Evolutionary conservation across 768 basidiomycete species (phyloP).

Genomic region (Macrolepiota fuliginosa): DNA sequence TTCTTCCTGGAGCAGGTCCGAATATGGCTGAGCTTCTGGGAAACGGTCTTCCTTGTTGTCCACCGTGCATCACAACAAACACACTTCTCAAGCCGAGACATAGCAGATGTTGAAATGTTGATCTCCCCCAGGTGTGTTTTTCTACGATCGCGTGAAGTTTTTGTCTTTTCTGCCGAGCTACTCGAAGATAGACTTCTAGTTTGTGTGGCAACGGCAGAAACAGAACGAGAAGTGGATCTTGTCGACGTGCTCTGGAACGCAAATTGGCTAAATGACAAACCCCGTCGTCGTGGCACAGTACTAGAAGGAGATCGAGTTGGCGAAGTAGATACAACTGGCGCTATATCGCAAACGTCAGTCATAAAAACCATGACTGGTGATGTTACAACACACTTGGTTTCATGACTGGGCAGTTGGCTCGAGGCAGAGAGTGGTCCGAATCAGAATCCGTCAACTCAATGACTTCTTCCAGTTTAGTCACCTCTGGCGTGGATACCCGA

Average conservation of each 20-base stretch:
- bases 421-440: not conserved
- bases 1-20: constrained; percentile 65
- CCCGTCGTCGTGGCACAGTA: not conserved
- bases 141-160: not conserved
- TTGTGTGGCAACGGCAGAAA: not conserved
- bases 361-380: not conserved
- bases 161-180: not conserved
- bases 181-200: not conserved
- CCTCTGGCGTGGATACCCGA: constrained; percentile 14
- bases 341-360: not conserved
- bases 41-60: constrained; percentile 64
- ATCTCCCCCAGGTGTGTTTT: not conserved
- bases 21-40: constrained; percentile 68
- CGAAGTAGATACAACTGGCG: not conserved
- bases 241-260: not conserved
- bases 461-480: constrained; percentile 4
- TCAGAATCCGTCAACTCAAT: constrained; percentile 25
- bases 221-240: not conserved
- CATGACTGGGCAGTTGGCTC: not conserved
- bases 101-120: not conserved
- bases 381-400: not conserved
- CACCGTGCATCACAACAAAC: constrained; percentile 63
- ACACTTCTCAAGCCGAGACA: constrained; percentile 38
- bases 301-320: not conserved
- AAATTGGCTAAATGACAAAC: not conserved